Evolutionary conservation across 2,329 filamentous ascomycete genomes (phyloP).

Genomic region (Alternaria hordeiaustralica): DNA sequence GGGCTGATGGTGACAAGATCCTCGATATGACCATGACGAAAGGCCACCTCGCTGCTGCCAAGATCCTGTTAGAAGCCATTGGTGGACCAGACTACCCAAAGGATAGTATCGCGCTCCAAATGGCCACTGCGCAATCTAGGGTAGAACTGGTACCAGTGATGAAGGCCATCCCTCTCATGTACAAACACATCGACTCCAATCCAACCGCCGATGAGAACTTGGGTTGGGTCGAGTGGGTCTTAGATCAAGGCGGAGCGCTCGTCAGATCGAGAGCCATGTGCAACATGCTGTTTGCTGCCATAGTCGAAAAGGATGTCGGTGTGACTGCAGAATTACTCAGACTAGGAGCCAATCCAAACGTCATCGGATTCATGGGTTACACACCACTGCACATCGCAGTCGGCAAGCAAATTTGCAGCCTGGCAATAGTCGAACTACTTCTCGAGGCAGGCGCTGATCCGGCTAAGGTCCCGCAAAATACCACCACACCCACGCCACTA

Average conservation of each 20-base stretch:
- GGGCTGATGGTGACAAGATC: slow-evolving; percentile 4
- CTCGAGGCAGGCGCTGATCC: slow-evolving; percentile 24
- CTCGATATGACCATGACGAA: slow-evolving; percentile 22
- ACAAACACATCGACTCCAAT: slow-evolving; percentile 5
- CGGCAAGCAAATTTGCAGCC: neutral
- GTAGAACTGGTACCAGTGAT: slow-evolving; percentile 18
- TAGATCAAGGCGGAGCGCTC: slow-evolving; percentile 24
- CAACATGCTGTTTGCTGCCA: slow-evolving; percentile 23
- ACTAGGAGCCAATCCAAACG: slow-evolving; percentile 23
- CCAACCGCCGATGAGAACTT: neutral
- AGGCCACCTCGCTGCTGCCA: slow-evolving; percentile 11
- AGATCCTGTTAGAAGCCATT: slow-evolving; percentile 20
- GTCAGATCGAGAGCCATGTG: slow-evolving; percentile 17
- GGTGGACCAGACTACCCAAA: slow-evolving; percentile 24
- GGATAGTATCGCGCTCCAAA: slow-evolving; percentile 25
- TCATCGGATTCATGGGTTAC: slow-evolving; percentile 11
- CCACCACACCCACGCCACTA: slow-evolving; percentile 12
- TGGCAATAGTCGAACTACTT: slow-evolving; percentile 19
- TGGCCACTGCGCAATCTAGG: slow-evolving; percentile 22
- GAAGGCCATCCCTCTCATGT: slow-evolving; percentile 17
- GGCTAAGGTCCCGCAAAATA: neutral
- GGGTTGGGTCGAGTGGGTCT: slow-evolving; percentile 30
- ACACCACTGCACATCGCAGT: slow-evolving; percentile 24
- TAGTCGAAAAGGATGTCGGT: slow-evolving; percentile 12
- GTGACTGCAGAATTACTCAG: slow-evolving; percentile 18